Evolutionary conservation across 2,329 filamentous ascomycete genomes (phyloP), one percentile per base, ranked within the genome.

Genomic region (Aspergillus sp.): DNA sequence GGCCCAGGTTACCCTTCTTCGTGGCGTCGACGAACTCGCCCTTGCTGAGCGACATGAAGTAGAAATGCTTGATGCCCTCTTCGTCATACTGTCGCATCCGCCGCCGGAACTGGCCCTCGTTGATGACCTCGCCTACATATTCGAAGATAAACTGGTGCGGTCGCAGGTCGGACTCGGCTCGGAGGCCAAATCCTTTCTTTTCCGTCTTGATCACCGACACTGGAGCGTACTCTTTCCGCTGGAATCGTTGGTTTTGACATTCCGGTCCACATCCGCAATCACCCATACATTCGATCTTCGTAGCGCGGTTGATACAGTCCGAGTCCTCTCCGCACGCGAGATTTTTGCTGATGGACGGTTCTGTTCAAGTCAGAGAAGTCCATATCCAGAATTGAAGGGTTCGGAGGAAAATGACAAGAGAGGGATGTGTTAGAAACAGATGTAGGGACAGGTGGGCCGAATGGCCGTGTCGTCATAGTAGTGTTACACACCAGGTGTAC

Each of bases 41-140:
- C 71, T 95, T 95, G 67, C 85, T 95, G 56, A 99, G 85, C 24
- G 94, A 97, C 94, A 99, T 99, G 78, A 99, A 99, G 75, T 99
- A 99, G 72, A 99, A 99, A 74, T 99, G 94, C 72, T 95, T 96
- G 80, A 99, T 96, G 55, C 92, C 92, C 71, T 97, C 90, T 45
- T 94, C 83, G 67, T 96, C 91, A 73, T 99, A 99, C 65, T 95
- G 88, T 36, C 90, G 77, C 86, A 95, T 96, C 56, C 94, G 90
- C 53, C 86, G 85, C 51, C 91, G 88, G 68, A 97, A 97, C 10
- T 88, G 88, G 26, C 84, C 82, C 73, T 99, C 93, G 64, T 95
- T 93, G 69, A 99, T 96, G 62, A 97, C 94, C 74, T 99, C 94
- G 63, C 94, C 94, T 63, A 99, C 93, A 72, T 99, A 99, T 75